A percentile compares a stretch with the other conserved stretches of the same genome.
phyloP scores from a whole-genome alignment of 208 protist genomes.

The Trypanosoma conorhini region DNA sequence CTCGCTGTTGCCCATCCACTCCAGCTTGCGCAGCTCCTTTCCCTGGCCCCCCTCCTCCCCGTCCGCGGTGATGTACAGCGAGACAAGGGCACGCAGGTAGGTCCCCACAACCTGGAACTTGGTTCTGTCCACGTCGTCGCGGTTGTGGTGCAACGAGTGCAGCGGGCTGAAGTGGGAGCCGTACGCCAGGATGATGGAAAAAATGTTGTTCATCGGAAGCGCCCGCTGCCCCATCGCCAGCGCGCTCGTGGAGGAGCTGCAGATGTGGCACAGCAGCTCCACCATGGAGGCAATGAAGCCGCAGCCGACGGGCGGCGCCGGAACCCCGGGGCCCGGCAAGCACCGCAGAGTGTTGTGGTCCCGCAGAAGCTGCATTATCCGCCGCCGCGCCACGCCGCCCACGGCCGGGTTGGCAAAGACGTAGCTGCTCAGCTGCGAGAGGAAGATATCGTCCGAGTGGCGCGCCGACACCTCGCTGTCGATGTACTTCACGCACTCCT shows the following conservation, averaged over 20 bases:
- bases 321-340: constrained; percentile 32
- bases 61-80: constrained; percentile 56
- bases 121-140: constrained; percentile 3
- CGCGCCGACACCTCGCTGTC: constrained; percentile 42
- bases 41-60: constrained; percentile 49
- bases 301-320: constrained; percentile 33
- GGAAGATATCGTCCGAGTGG: constrained; percentile 61
- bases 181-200: constrained; percentile 27
- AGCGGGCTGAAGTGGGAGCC: constrained; percentile 26
- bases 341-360: constrained; percentile 49
- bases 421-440: constrained; percentile 52
- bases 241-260: constrained; percentile 51
- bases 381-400: constrained; percentile 49
- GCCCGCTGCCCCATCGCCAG: constrained; percentile 57
- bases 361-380: constrained; percentile 67
- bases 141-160: background rate
- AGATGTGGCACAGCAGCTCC: constrained; percentile 74
- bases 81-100: constrained; percentile 60
- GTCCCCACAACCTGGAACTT: constrained; percentile 57
- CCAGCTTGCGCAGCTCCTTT: constrained; percentile 36
- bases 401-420: constrained; percentile 57
- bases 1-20: constrained; percentile 52
- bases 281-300: constrained; percentile 63
- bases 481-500: constrained; percentile 37
- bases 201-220: constrained; percentile 48